Percentiles rank a stretch among this genome's conserved stretches.
Conservation (phyloP, 495 filamentous ascomycete genomes). For the Xylaria nigripes region DNA sequence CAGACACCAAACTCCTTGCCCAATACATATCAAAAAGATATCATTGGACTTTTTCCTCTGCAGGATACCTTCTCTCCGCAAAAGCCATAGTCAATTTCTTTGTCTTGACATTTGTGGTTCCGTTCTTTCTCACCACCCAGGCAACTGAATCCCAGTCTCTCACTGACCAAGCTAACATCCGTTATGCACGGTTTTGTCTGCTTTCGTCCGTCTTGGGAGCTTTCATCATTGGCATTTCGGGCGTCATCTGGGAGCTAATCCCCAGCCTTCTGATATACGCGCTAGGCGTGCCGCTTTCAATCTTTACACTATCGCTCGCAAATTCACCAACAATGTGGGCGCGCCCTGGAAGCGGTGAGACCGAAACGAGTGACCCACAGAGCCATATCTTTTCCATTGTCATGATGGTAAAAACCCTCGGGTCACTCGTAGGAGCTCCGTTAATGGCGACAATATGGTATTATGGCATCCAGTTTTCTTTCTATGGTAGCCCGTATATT, state of each 20-base stretch:
- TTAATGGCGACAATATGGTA: constrained; percentile 37
- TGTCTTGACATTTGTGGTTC: constrained; percentile 31
- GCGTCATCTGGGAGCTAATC: constrained; percentile 28
- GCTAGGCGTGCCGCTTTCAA: constrained; percentile 35
- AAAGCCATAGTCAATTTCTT: constrained; percentile 40
- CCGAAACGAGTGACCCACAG: constrained; percentile 15
- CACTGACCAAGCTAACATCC: constrained; percentile 23
- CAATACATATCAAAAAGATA: constrained; percentile 40
- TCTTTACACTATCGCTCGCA: constrained; percentile 37
- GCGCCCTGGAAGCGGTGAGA: constrained; percentile 3
- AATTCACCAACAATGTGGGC: constrained; percentile 28
- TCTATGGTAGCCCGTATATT: constrained; percentile 27
- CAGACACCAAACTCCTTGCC: constrained; percentile 39
- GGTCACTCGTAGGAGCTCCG: constrained; percentile 33
- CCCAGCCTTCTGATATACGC: constrained; percentile 35
- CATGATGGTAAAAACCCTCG: constrained; percentile 39
- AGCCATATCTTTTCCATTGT: constrained; percentile 38
- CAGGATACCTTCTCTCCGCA: constrained; percentile 36
- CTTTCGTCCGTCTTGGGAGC: constrained; percentile 34
- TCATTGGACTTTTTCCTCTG: constrained; percentile 31
- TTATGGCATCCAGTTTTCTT: constrained; percentile 16
- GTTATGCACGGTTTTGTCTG: constrained; percentile 28
- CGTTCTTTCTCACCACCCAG: constrained; percentile 21
- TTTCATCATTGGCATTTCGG: constrained; percentile 27
- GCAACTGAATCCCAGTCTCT: constrained; percentile 15